Evolutionary conservation across 129 eudicot species (phyloP).

Genomic region (Ambrosia artemisiifolia): DNA sequence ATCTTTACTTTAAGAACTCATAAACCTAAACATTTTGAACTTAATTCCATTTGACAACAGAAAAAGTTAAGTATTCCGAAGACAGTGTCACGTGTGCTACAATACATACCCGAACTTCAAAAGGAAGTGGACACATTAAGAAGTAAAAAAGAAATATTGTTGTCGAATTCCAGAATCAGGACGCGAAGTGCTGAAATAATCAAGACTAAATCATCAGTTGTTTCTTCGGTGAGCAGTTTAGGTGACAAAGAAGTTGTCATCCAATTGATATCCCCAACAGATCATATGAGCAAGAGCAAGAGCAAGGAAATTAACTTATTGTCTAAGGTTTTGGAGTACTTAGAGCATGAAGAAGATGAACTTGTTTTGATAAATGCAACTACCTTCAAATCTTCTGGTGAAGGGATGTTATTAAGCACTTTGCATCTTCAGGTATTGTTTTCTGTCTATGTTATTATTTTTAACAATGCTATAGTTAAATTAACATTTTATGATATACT

Average conservation of each 20-base stretch:
- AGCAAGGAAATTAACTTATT: not conserved
- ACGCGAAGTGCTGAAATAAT: not conserved
- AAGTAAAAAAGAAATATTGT: conserved; percentile 19
- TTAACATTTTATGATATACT: not conserved
- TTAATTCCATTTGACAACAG: conserved; percentile 13
- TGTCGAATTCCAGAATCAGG: not conserved
- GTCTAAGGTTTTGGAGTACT: conserved; percentile 22
- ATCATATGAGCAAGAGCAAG: not conserved
- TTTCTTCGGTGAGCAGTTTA: conserved; percentile 26
- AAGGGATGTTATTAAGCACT: conserved; percentile 26
- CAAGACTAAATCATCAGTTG: not conserved
- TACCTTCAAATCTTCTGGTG: conserved; percentile 30
- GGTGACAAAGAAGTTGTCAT: conserved; percentile 32
- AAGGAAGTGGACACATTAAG: conserved; percentile 34
- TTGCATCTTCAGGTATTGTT: conserved; percentile 35
- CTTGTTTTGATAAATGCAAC: conserved; percentile 35
- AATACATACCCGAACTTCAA: conserved; percentile 43
- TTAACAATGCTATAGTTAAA: not conserved
- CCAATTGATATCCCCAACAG: conserved; percentile 16
- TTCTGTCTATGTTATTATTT: conserved; percentile 15
- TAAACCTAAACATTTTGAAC: not conserved
- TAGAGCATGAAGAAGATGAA: conserved; percentile 39
- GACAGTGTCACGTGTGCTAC: conserved; percentile 20
- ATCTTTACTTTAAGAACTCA: too few species aligned
- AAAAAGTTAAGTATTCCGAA: conserved; percentile 37